A percentile compares a stretch with the other conserved stretches of the same genome.
Conservation (phyloP, 495 filamentous ascomycete genomes). For the Penicillium antarcticum region DNA sequence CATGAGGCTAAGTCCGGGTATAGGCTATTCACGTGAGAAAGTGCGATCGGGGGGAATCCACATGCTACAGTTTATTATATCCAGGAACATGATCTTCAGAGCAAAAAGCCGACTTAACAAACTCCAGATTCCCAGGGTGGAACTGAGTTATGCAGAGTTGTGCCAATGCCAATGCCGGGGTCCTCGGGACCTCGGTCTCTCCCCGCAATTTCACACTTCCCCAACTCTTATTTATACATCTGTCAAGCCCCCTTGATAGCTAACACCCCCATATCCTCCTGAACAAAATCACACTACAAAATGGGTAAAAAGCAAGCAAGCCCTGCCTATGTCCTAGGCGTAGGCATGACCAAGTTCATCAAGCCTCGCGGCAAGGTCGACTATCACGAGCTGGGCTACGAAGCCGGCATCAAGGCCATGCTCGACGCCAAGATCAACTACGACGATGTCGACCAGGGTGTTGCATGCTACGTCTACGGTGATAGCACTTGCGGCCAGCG, state of each 20-base stretch:
- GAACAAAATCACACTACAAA: constrained; percentile 1
- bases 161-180: constrained; percentile 6
- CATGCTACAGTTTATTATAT: too few relatives aligned
- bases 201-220: constrained; percentile 18
- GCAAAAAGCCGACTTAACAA: background rate
- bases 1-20: too few relatives aligned
- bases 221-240: constrained; percentile 3
- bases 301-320: constrained; percentile 51
- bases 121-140: background rate
- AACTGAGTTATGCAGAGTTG: constrained; percentile 6
- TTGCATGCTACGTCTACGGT: constrained; percentile 98
- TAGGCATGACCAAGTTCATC: constrained; percentile 99
- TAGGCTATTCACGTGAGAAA: too few relatives aligned
- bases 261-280: background rate
- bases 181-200: constrained; percentile 30
- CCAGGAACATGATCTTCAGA: too few relatives aligned
- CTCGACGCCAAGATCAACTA: constrained; percentile 94
- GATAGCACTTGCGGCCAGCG: constrained; percentile 94
- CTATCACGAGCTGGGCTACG: constrained; percentile 75
- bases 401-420: constrained; percentile 93
- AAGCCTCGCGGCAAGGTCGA: constrained; percentile 86
- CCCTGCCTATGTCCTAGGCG: constrained; percentile 85
- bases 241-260: background rate
- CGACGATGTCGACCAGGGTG: constrained; percentile 90
- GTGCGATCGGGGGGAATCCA: too few relatives aligned